Evolutionary conservation across 371 early-diverging fungal species (phyloP).

Genomic region (Mortierella sp.): DNA sequence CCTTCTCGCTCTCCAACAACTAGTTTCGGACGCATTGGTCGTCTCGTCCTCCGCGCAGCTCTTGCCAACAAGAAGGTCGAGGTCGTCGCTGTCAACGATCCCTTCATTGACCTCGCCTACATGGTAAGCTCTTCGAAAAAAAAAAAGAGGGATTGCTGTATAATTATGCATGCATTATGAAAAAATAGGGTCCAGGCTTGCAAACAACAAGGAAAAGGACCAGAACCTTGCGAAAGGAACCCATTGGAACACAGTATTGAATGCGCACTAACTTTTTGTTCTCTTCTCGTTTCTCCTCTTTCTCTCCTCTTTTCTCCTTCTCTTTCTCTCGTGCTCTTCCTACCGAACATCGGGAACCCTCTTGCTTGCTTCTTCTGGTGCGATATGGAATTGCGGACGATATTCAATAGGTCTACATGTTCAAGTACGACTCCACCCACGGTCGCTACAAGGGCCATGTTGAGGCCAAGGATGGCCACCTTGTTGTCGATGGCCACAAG

Average conservation of each 20-base stretch:
- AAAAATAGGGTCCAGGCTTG: neutral
- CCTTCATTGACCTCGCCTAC: conserved; percentile 96
- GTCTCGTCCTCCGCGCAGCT: conserved; percentile 96
- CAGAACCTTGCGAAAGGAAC: neutral
- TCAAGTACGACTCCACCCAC: conserved; percentile 99
- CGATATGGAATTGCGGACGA: neutral
- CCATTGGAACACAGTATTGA: neutral
- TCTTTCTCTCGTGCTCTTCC: neutral
- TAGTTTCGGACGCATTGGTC: conserved; percentile 98
- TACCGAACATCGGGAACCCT: neutral
- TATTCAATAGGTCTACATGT: conserved; percentile 81
- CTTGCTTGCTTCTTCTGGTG: neutral
- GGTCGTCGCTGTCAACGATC: conserved; percentile 98
- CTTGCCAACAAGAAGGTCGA: conserved; percentile 81
- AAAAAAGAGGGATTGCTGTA: neutral
- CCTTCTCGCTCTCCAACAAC: neutral
- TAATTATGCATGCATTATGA: neutral
- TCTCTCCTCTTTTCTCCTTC: neutral
- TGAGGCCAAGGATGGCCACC: conserved; percentile 82
- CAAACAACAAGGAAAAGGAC: neutral
- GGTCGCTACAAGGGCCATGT: conserved; percentile 90
- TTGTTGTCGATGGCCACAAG: conserved; percentile 86
- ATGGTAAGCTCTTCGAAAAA: conserved; percentile 70
- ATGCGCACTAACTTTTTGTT: neutral
- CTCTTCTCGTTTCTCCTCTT: neutral